Base-by-base conservation (phyloP, 805 yeast genomes). In the Clavispora carvajalis region DNA sequence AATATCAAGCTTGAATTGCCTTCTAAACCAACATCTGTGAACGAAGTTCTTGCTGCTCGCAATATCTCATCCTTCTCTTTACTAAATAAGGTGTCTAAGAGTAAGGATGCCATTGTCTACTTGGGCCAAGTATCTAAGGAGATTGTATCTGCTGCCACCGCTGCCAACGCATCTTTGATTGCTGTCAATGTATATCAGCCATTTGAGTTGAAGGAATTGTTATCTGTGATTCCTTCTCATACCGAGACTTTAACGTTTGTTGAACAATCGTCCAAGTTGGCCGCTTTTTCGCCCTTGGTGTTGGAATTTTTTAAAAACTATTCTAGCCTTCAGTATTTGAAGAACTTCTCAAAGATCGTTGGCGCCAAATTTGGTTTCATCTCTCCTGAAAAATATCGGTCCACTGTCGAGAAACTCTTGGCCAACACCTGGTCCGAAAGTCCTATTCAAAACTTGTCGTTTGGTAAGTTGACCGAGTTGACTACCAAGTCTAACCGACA, bases 111-210 rank as follows among this genome's bases (percentile, higher is more conserved):
- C 1, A 59, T 84, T 13, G 71, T 88, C 15, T 69, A 80, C 37
- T 69, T 88, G 45, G 93, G 95, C 39, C 72, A 79, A 38, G 69
- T 77, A 33, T 65, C 63, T 17, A 60, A 65, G 4, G 67, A 67
- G 12, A 63, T 82, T 35, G 52, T 71, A 4, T 47, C 59, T 9
- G 68, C 71, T n/a, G 62, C 65, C 21, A 52, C 59, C 17, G 52
- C 60, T 24, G 60, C 66, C 24, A 56, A 61, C 33, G 66, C 69
- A 15, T 75, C 80, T 31, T 57, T 84, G 23, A 61, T 85, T 34
- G 63, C 77, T 7, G 68, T 86, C 34, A 77, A 82, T 30, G 76
- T 77, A 23, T 84, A 83, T 67, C 77, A 87, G 54, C 95, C 96
- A 3, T 85, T 89, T 67, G 64, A 73, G 44, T 67, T 80, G 37